Evolutionary conservation across 2,329 filamentous ascomycete species (phyloP), one percentile per base, ranked within the genome.

Genomic region (Cadophora sp.): DNA sequence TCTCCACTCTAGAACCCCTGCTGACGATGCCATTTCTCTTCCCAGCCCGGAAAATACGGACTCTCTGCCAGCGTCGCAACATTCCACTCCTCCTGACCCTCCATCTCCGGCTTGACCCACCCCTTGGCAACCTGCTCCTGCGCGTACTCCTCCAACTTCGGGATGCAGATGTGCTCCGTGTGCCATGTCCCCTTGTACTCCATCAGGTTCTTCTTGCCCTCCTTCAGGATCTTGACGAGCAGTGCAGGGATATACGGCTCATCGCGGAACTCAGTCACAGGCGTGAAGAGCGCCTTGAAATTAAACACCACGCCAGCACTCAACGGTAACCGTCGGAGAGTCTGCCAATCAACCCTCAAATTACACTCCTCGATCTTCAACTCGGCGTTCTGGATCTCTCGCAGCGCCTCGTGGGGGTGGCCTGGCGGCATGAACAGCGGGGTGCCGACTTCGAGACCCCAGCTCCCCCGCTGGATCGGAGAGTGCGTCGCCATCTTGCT

Each of bases 281-380:
- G 91, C 0, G 92, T 96, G 78, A 96, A 96, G 0, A 96, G 78
- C 0, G 91, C 92, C 76, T 95, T 96, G 85, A 95, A 97, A 78
- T 96, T 96, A 81, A 97, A 97, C 0, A 93, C 86, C 1, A 97
- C 82, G 0, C 85, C 90, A 0, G 87, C 92, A 0, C 90, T 93
- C 0, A 97, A 81, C 0, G 93, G 93, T 0, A 97, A 80, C 2
- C 93, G 87, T 1, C 93, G 87, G 4, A 97, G 81, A 0, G 93
- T 97, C 79, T 97, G 94, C 92, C 93, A 96, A 77, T 97, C 93
- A 1, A 96, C 92, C 4, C 93, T 86, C 1, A 97, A 81, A 68
- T 90, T 81, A 70, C 91, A 82, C 41, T 91, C 85, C 0, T 86
- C 82, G 1, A 88, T 75, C 0, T 79, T 80, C 6, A 95, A 80